A percentile compares a stretch with the other conserved stretches of the same genome.
phyloP scores from a whole-genome alignment of 2,329 filamentous ascomycete genomes.

The Herpomyces periplanetae region DNA sequence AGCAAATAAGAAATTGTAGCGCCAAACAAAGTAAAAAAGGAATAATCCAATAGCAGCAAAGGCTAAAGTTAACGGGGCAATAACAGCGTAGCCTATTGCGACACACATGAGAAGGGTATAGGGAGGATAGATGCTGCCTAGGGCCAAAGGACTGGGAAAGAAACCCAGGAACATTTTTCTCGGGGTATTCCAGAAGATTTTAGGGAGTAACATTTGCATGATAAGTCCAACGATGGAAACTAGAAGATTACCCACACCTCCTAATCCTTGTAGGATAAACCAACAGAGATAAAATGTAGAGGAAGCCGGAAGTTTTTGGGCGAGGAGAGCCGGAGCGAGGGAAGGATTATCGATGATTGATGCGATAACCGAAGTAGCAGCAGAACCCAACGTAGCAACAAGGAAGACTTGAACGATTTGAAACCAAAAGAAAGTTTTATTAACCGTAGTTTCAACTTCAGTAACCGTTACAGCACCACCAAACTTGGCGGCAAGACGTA shows the following conservation, averaged over 20 bases:
- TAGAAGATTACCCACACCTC: slow-evolving; percentile 30
- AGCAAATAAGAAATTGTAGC: slow-evolving; percentile 66
- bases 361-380: slow-evolving; percentile 23
- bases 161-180: slow-evolving; percentile 43
- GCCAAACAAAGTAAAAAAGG: slow-evolving; percentile 51
- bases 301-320: slow-evolving; percentile 21
- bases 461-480: slow-evolving; percentile 42
- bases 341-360: slow-evolving; percentile 19
- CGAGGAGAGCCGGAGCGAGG: slow-evolving; percentile 5
- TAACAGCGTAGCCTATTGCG: slow-evolving; percentile 52
- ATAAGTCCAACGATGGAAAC: slow-evolving; percentile 33
- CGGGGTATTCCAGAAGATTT: slow-evolving; percentile 32
- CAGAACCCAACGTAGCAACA: slow-evolving; percentile 29
- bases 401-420: slow-evolving; percentile 74
- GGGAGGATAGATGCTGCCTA: slow-evolving; percentile 45
- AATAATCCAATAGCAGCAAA: slow-evolving; percentile 42
- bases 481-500: slow-evolving; percentile 22
- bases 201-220: slow-evolving; percentile 31
- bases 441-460: slow-evolving; percentile 47
- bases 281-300: slow-evolving; percentile 90
- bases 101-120: slow-evolving; percentile 14
- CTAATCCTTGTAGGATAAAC: slow-evolving; percentile 63
- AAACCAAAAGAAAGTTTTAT: slow-evolving; percentile 67
- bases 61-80: slow-evolving; percentile 43
- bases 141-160: slow-evolving; percentile 29